Percentiles rank a stretch among this genome's conserved stretches.
Conservation (phyloP, 345 rosid species). For the Luvunga scandens region DNA sequence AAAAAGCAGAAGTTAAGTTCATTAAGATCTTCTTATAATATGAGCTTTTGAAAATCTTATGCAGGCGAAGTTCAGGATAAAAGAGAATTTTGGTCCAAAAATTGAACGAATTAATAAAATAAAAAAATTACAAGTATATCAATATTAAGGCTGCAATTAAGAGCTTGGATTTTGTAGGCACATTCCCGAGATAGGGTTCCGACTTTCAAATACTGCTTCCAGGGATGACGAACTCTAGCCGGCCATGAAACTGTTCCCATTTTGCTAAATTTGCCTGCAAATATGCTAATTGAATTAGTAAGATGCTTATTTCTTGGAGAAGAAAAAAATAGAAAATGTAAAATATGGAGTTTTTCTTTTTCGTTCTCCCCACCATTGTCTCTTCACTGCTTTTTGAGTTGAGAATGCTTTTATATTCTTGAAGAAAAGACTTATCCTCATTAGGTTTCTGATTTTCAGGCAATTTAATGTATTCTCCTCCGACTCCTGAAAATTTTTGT, state of each 20-base stretch:
- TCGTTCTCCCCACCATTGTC: conserved; percentile 21
- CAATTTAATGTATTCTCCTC: conserved; percentile 12
- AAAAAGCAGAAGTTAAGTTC: neutral
- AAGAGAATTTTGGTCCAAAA: too few species aligned
- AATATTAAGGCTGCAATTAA: conserved; percentile 15
- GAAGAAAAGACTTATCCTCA: conserved; percentile 13
- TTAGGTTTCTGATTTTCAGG: neutral
- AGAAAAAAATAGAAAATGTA: neutral
- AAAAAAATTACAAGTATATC: neutral
- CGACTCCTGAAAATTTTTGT: conserved; percentile 20
- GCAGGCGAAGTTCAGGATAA: too few species aligned
- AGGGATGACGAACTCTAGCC: conserved; percentile 44
- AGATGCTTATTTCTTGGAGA: too few species aligned
- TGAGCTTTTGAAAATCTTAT: too few species aligned
- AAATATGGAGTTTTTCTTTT: too few species aligned
- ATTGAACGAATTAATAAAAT: too few species aligned
- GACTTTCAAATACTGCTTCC: conserved; percentile 40
- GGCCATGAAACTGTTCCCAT: conserved; percentile 56
- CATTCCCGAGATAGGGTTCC: conserved; percentile 35
- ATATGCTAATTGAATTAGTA: neutral
- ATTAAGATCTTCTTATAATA: too few species aligned
- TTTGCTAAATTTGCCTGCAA: conserved; percentile 40
- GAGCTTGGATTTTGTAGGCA: conserved; percentile 41
- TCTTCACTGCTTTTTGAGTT: conserved; percentile 36
- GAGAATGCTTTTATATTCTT: conserved; percentile 31